phyloP scores from a whole-genome alignment of 306 rosid species.

The Begonia masoniana region DNA sequence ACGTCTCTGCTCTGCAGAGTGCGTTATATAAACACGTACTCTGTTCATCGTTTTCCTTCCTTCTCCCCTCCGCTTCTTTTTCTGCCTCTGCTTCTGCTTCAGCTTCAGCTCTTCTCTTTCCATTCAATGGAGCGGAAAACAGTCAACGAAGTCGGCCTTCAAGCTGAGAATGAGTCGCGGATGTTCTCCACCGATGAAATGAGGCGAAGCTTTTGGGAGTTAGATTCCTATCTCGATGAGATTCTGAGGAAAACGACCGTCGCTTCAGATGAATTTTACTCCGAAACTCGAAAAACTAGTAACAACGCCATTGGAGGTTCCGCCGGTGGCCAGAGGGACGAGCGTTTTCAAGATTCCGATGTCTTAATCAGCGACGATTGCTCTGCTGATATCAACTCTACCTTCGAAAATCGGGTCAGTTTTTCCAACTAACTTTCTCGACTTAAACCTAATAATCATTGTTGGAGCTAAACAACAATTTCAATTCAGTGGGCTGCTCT shows the following conservation, averaged over 20 bases:
- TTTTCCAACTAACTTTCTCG: background rate
- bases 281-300: conserved; percentile 3
- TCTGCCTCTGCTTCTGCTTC: no score
- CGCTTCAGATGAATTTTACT: background rate
- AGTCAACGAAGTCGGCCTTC: conserved; percentile 3
- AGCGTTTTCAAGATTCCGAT: conserved; percentile 12
- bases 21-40: no score
- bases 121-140: conserved; percentile 19
- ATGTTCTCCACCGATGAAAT: conserved; percentile 11
- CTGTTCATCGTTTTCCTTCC: no score
- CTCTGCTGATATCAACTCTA: conserved; percentile 4
- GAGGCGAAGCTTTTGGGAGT: conserved; percentile 36
- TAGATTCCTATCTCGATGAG: conserved; percentile 19
- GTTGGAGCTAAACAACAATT: no score
- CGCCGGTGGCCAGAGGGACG: conserved; percentile 12
- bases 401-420: conserved; percentile 42
- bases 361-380: conserved; percentile 15
- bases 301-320: conserved; percentile 2
- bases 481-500: no score
- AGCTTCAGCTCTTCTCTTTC: no score
- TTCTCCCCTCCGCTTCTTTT: no score
- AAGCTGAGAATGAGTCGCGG: conserved; percentile 8
- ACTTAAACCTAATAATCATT: background rate
- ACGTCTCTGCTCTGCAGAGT: no score
- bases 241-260: conserved; percentile 9